Evolutionary conservation across 2,329 filamentous ascomycete genomes (phyloP), one percentile per base, ranked within the genome.

Genomic region (Daldinia sp.): DNA sequence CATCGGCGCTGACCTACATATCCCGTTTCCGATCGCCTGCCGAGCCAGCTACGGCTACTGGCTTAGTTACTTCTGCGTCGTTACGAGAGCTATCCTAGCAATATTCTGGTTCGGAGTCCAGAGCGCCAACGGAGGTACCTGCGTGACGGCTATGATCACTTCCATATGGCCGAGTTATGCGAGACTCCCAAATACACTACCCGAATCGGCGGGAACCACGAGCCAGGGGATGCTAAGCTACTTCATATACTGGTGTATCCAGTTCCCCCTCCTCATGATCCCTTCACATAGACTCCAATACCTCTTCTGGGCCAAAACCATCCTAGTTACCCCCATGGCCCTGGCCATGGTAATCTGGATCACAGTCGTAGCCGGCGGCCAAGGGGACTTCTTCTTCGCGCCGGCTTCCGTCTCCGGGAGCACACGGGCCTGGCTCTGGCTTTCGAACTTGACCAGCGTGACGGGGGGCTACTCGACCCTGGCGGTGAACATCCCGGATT

Each of bases 111-210:
- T 81, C 64, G 73, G 74, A 41, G 75, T 77, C 71, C 87, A 90
- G 67, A 86, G 84, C 37, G 85, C 86, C 62, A 88, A 88, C 65
- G 87, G 88, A 0, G 86, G 83, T 0, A 83, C 85, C 47, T 77
- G 75, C 67, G 75, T 80, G 29, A 78, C 77, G 0, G 75, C 78
- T 58, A 80, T 83, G 69, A 71, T 83, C 25, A 74, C 72, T 2
- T 77, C 80, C 9, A 79, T 81, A 52, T 87, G 85, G 82, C 86
- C 86, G 0, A 83, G 80, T 8, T 88, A 85, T 66, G 73, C 79
- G 1, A 77, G 77, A 0, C 77, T 87, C 9, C 77, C 79, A 0
- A 88, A 89, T 67, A 74, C 77, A 23, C 79, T 88, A 3, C 80
- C 84, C 0, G 76, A 73, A 1, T 76, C 71, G 3, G 79, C 82